Percentiles rank a stretch among this genome's conserved stretches.
These are phyloP conservation scores for Leersia perrieri DNA, from an alignment of 176 grass and related monocot species.

Conservation along the genomic window DNA sequence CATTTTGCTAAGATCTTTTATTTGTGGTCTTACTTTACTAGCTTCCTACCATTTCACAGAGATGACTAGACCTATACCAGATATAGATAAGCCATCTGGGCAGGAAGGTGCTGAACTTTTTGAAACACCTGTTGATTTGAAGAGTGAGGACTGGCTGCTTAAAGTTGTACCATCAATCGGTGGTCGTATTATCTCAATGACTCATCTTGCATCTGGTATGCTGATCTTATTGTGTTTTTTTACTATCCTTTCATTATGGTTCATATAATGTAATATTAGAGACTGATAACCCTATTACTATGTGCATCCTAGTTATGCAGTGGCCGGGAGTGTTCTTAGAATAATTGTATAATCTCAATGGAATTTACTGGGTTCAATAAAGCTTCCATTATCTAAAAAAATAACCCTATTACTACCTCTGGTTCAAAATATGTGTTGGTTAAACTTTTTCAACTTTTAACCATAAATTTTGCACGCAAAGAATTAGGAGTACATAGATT, in stretches of 20 bases:
- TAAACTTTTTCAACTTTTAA: not conserved
- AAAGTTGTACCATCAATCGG: constrained; percentile 92
- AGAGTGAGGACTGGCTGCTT: constrained; percentile 73
- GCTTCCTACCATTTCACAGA: constrained; percentile 48
- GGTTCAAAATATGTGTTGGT: not conserved
- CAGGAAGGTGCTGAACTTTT: constrained; percentile 67
- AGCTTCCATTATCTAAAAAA: too few species aligned
- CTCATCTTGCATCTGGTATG: constrained; percentile 85
- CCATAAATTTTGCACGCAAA: not conserved
- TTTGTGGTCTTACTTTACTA: not conserved
- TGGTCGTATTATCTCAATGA: constrained; percentile 85
- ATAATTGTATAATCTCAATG: too few species aligned
- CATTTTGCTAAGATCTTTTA: not conserved
- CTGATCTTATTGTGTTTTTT: not conserved
- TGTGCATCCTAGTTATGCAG: too few species aligned
- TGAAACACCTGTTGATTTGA: constrained; percentile 78
- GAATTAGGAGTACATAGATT: not conserved
- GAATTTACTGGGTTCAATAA: too few species aligned
- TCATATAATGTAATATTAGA: not conserved
- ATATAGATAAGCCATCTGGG: constrained; percentile 46
- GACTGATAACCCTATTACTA: not conserved
- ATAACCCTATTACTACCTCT: not conserved
- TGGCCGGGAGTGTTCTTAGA: too few species aligned
- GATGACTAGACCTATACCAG: constrained; percentile 58
- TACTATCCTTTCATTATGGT: not conserved